phyloP scores from a whole-genome alignment of 306 rosid species.

The Biancaea sappan region DNA sequence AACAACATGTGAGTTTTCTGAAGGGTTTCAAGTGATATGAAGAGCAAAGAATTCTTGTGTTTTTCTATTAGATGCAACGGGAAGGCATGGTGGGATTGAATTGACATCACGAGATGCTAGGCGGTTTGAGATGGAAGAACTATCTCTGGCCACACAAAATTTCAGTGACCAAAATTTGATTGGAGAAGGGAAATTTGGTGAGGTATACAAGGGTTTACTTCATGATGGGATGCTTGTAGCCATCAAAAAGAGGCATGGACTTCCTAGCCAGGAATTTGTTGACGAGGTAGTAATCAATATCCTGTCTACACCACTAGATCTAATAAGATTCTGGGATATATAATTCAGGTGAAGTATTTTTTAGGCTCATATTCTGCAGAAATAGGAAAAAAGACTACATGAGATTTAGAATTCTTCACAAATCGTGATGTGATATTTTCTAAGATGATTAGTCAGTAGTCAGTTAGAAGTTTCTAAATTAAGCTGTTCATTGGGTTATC shows the following conservation, averaged over 20 bases:
- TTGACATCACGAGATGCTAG: constrained; percentile 64
- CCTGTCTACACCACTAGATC: background rate
- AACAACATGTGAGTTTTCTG: background rate
- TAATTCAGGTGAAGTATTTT: background rate
- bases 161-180: constrained; percentile 75
- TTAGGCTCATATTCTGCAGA: background rate
- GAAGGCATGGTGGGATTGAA: constrained; percentile 65
- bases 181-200: constrained; percentile 89
- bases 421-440: background rate
- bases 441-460: background rate
- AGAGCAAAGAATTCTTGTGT: background rate
- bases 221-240: constrained; percentile 71
- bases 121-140: constrained; percentile 78
- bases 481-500: background rate
- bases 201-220: constrained; percentile 69
- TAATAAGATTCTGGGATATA: background rate
- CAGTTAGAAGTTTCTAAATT: background rate
- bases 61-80: constrained; percentile 52
- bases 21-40: constrained; percentile 2
- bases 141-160: constrained; percentile 73
- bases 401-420: background rate
- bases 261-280: constrained; percentile 55
- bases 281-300: constrained; percentile 50
- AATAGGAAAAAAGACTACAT: background rate
- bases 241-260: constrained; percentile 65